Percentiles rank a stretch among this genome's conserved stretches.
These are phyloP conservation scores for Diaporthe sp. DNA, from an alignment of 2,329 filamentous ascomycete species.

Conservation along the genomic window DNA sequence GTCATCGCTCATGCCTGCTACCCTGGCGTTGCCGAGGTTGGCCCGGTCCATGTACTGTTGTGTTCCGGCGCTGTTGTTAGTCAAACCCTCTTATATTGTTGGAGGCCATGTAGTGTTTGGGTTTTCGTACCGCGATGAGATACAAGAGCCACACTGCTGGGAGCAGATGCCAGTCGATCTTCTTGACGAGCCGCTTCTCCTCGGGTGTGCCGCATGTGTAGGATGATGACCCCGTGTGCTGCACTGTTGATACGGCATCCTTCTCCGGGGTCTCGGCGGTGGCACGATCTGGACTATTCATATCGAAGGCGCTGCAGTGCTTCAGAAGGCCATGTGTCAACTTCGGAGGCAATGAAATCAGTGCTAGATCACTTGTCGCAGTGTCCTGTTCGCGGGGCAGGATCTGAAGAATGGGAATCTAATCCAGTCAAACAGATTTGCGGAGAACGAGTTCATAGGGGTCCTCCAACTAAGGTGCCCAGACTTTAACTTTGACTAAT, in stretches of 20 bases:
- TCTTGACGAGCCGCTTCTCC: not conserved
- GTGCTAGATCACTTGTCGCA: not conserved
- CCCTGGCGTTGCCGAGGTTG: slow-evolving; percentile 61
- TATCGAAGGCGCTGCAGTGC: not conserved
- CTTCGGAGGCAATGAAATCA: not conserved
- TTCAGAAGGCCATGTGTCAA: not conserved
- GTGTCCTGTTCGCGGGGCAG: too few relatives aligned
- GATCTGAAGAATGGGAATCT: not conserved
- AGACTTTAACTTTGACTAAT: not conserved
- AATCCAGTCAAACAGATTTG: not conserved
- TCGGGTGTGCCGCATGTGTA: not conserved
- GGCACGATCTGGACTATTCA: not conserved
- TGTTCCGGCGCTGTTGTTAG: not conserved
- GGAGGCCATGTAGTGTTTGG: fast-evolving
- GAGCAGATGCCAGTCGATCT: slow-evolving; percentile 16
- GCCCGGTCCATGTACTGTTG: slow-evolving; percentile 35
- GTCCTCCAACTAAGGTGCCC: not conserved
- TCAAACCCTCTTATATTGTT: not conserved
- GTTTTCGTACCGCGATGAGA: not conserved
- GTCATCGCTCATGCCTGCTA: slow-evolving; percentile 64
- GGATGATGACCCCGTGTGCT: not conserved
- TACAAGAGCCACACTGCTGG: not conserved
- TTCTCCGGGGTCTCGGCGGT: not conserved
- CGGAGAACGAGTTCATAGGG: not conserved
- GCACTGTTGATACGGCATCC: not conserved